Evolutionary conservation across 345 rosid species (phyloP), one percentile per base, ranked within the genome.

Genomic region (Aquilaria yunnanensis): DNA sequence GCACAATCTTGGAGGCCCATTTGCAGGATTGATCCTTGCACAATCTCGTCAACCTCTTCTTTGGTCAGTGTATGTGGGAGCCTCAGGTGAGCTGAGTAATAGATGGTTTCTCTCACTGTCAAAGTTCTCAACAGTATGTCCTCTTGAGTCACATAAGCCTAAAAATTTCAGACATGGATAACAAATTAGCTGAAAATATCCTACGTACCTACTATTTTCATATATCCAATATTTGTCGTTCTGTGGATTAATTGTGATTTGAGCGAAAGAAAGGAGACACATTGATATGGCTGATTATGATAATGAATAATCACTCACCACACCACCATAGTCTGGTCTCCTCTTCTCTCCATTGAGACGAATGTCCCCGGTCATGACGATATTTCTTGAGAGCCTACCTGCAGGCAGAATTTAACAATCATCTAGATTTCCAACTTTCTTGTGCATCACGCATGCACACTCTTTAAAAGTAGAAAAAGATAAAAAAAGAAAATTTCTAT

Each of bases 131-230:
- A 46, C 52, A 86, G 60, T 48, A 79, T 75, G 57, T 89, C 82
- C 54, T 89, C 96, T 83, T 86, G 93, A 57, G 96, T 89, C 61
- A 89, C 93, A 69, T 86, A 89, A 54, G 92, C 92, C 96, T 88
- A 80, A 5, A 57, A 65, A 46, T 64, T 64, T 56, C 63, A 64
- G 0, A 14, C 5, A 31, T 32, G 47, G 14, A 32, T 5, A 43
- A 51, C 30, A 14, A n/a, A 32, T 65, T 29, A 57, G 56, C 43
- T 37, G 43, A 37, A 37, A 37, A 37, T 5, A 37, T 37, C 5
- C 2, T 37, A 23, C 23, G 23, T 23, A 23, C 8, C 43, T 37
- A 5, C 3, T 37, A 5, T 37, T 37, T 23, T 23, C 23, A 23
- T 23, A 23, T 23, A 23, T 23, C 23, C 23, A 23, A 23, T 23